Base-by-base conservation (phyloP, 2,329 filamentous ascomycete species). In the Chaetomium olivaceum region DNA sequence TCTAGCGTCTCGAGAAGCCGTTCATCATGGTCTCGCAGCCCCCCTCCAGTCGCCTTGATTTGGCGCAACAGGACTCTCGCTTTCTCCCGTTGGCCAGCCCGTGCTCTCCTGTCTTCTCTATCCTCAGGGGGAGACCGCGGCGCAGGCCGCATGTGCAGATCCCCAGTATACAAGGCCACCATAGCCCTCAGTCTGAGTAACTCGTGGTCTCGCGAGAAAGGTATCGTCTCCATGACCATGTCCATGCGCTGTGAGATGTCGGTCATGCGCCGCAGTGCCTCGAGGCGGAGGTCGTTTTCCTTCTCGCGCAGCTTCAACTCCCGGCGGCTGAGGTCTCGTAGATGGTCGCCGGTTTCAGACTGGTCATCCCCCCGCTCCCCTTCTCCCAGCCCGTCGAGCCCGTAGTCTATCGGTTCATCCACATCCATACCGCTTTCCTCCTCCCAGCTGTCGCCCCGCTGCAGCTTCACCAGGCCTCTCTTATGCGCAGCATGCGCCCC, bases 101-200 rank as follows among this genome's bases (percentile, higher is more conserved):
- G 82, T 77, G 23, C 78, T 75, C 12, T 73, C 70, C 48, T 76
- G 68, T 77, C 77, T 50, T 78, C 75, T 7, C 74, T 72, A 2
- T 71, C 70, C 48, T 76, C 69, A 25, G 61, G 60, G 25, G 70
- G 66, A 19, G 73, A 70, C 25, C 71, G 66, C 31, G 78, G 71
- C n/a, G 74, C 70, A 48, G 74, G 71, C 0, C 82, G 81, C 25
- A 88, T 72, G 29, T 79, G 74, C 46, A 97, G 77, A 75, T 96
- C 91, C 7, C 84, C 89, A 19, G 92, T 81, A 82, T 91, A 96
- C 19, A 95, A 79, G 0, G 87, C 86, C 6, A 93, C 78, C 84
- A 92, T 91, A 9, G 85, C 92, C 60, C 91, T 83, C 27, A 96
- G 79, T 57, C 89, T 82, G 55, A 93, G 79, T 66, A 97, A 79